Evolutionary conservation across 345 rosid species (phyloP), one percentile per base, ranked within the genome.

Genomic region (Syzygium jambos): DNA sequence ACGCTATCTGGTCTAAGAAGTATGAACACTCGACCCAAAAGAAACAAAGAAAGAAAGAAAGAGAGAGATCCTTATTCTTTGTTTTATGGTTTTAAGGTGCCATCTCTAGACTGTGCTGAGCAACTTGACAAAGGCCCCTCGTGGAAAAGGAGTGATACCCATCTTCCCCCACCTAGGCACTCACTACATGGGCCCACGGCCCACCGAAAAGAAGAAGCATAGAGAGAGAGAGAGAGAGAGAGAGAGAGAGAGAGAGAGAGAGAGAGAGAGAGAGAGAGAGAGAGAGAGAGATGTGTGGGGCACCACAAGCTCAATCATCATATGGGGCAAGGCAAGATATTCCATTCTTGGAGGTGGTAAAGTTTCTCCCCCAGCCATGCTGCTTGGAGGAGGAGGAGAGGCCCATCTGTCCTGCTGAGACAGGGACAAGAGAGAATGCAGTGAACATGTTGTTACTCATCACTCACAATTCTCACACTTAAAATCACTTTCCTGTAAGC

Each of bases 161-260:
- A 87, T 87, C 90, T 91, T 86, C 92, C 93, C 92, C 82, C 82
- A 73, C 82, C 82, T 38, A 73, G 27, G 49, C 93, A 90, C 90
- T 89, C 43, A 84, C 38, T 27, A n/a, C 80, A 51, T 52, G 86
- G 92, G 84, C 53, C 89, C 92, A 43, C 15, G 59, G 88, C 89
- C 85, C 86, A 87, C 88, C 86, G 86, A 85, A 83, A 57, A 51
- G 55, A 80, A n/a, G 88, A 43, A 43, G 25, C 27, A 10, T 2
- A 89, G 85, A 86, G 3, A 17, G 6, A 65, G 11, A 65, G 77
- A 63, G 78, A 63, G 21, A 63, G 68, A 61, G 73, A 61, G 73
- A 61, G 19, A 63, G 41, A 65, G 41, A 65, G 78, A 30, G 78
- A 34, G 49, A 19, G n/a, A n/a, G n/a, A n/a, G n/a, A 89, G 85